phyloP scores from a whole-genome alignment of 2,329 filamentous ascomycete species.

The Cladosporium sphaerospermum region DNA sequence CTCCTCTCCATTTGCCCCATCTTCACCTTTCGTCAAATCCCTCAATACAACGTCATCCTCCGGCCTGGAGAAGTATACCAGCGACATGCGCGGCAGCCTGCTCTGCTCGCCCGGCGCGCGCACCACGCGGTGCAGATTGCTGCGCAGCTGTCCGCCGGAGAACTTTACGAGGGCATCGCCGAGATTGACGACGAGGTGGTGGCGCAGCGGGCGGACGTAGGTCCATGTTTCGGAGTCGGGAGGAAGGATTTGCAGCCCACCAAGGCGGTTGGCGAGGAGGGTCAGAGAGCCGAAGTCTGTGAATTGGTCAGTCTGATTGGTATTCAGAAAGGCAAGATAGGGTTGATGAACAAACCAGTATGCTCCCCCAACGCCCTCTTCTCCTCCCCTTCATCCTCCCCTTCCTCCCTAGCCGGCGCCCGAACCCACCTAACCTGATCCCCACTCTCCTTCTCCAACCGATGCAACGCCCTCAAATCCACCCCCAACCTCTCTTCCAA shows the following conservation, averaged over 20 bases:
- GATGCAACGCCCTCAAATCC: slow-evolving; percentile 44
- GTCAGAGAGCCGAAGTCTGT: slow-evolving; percentile 51
- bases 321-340: neutral
- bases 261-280: slow-evolving; percentile 51
- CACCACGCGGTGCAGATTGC: slow-evolving; percentile 44
- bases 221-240: slow-evolving; percentile 38
- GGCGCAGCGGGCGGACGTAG: slow-evolving; percentile 47
- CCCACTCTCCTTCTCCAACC: slow-evolving; percentile 37
- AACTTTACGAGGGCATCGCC: slow-evolving; percentile 45
- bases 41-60: slow-evolving; percentile 43
- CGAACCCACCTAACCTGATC: slow-evolving; percentile 51
- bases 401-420: slow-evolving; percentile 41
- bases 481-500: slow-evolving; percentile 40
- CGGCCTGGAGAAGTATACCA: slow-evolving; percentile 51
- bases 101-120: slow-evolving; percentile 44
- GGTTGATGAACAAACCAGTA: slow-evolving; percentile 27
- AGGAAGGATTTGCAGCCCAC: slow-evolving; percentile 48
- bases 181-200: slow-evolving; percentile 44
- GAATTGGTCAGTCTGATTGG: neutral
- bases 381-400: slow-evolving; percentile 36
- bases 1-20: slow-evolving; percentile 21
- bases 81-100: slow-evolving; percentile 41
- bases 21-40: slow-evolving; percentile 23
- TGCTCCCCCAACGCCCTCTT: slow-evolving; percentile 45
- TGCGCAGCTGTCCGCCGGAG: slow-evolving; percentile 33